These are phyloP conservation scores for Lagerstroemia speciosa DNA, from an alignment of 345 rosid genomes.

Conservation along the genomic window DNA sequence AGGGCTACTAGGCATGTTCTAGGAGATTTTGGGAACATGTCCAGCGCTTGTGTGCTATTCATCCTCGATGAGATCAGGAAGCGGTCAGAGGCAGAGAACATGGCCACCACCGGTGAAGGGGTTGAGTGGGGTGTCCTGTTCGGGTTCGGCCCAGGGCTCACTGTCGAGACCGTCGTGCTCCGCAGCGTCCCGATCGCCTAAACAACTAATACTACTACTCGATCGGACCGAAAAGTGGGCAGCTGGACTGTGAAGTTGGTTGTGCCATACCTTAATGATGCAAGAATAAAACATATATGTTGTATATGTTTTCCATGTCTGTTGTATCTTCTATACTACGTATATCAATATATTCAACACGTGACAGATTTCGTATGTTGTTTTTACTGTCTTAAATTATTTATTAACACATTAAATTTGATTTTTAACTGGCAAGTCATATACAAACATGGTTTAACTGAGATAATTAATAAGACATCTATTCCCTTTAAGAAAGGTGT, in stretches of 20 bases:
- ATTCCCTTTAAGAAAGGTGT: no score
- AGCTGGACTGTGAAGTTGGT: neutral
- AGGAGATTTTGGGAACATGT: neutral
- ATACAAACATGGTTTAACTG: no score
- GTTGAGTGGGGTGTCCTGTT: conserved; percentile 53
- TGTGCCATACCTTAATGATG: no score
- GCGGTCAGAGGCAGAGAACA: conserved; percentile 16
- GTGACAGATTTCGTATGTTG: no score
- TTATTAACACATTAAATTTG: no score
- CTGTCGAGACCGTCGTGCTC: conserved; percentile 64
- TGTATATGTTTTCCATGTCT: no score
- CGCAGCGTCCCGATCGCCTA: conserved; percentile 9
- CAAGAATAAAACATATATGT: no score
- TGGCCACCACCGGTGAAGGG: conserved; percentile 66
- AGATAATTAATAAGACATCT: no score
- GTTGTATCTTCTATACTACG: no score
- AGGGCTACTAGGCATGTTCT: conserved; percentile 1
- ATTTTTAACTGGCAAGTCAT: no score
- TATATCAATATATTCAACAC: no score
- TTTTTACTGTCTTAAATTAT: no score
- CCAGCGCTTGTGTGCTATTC: neutral
- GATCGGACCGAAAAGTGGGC: neutral
- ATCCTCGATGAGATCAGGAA: conserved; percentile 10
- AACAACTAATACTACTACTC: conserved; percentile 1
- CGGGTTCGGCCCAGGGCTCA: conserved; percentile 49